Percentiles rank a stretch among this genome's conserved stretches.
phyloP scores from a whole-genome alignment of 495 filamentous ascomycete genomes.

The Aspergillus wentii region DNA sequence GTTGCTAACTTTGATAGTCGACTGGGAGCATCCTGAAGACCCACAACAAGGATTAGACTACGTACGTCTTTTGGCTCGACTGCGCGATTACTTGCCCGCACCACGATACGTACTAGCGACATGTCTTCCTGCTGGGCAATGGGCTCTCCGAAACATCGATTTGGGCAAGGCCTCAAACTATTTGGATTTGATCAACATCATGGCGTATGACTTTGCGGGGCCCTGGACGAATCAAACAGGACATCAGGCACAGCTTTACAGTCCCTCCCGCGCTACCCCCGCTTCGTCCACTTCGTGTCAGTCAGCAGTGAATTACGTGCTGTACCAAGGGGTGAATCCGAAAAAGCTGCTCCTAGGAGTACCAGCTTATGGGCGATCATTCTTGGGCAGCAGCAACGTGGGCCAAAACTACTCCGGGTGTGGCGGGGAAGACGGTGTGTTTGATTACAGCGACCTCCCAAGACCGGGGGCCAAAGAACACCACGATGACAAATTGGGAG shows the following conservation, averaged over 20 bases:
- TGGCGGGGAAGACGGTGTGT: slow-evolving; percentile 74
- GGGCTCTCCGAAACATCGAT: slow-evolving; percentile 73
- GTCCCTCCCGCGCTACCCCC: slow-evolving; percentile 41
- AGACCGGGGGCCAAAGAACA: slow-evolving; percentile 63
- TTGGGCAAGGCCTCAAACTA: slow-evolving; percentile 57
- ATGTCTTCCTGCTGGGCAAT: slow-evolving; percentile 72
- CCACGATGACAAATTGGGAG: slow-evolving; percentile 61
- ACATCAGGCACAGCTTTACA: slow-evolving; percentile 77
- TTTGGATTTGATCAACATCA: slow-evolving; percentile 77
- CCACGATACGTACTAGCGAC: slow-evolving; percentile 74
- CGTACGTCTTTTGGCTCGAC: slow-evolving; percentile 60
- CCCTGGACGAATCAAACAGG: slow-evolving; percentile 66
- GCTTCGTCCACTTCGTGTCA: slow-evolving; percentile 65
- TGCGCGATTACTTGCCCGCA: slow-evolving; percentile 67
- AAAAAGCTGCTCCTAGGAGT: slow-evolving; percentile 77
- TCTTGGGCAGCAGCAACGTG: slow-evolving; percentile 59
- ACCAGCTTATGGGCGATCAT: slow-evolving; percentile 77
- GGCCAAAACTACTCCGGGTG: slow-evolving; percentile 59
- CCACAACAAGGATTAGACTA: slow-evolving; percentile 67
- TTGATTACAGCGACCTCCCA: slow-evolving; percentile 77
- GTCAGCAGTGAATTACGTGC: slow-evolving; percentile 60
- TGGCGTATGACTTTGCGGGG: slow-evolving; percentile 85
- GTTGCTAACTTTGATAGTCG: slow-evolving; percentile 49
- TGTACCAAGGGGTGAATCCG: slow-evolving; percentile 60
- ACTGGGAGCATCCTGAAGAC: slow-evolving; percentile 84